Evolutionary conservation across 2,329 filamentous ascomycete species (phyloP).

Genomic region (Neonectria hederae): DNA sequence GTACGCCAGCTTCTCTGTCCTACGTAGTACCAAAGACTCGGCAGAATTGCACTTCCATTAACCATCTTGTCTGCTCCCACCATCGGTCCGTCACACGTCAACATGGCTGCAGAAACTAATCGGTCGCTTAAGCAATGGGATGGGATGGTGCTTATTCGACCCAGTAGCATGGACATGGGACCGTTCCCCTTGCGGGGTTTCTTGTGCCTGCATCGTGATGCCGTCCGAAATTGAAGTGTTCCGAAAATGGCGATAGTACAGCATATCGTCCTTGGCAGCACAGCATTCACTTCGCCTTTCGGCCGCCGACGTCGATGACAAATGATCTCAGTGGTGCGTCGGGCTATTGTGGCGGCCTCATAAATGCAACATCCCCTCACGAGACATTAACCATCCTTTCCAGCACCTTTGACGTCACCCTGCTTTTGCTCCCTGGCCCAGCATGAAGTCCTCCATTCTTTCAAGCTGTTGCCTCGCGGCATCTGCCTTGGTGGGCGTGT

Average conservation of each 20-base stretch:
- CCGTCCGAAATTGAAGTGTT: background rate
- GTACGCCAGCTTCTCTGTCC: too few relatives aligned
- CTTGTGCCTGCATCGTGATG: background rate
- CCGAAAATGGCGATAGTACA: background rate
- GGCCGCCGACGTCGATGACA: background rate
- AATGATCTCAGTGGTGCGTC: background rate
- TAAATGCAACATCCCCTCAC: slow-evolving; percentile 3
- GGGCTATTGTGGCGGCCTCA: background rate
- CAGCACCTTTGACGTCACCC: background rate
- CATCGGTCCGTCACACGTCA: background rate
- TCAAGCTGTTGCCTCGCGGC: background rate
- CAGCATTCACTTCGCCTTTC: background rate
- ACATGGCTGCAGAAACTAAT: background rate
- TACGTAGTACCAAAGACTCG: too few relatives aligned
- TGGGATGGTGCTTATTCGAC: background rate
- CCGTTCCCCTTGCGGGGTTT: background rate
- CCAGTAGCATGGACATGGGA: background rate
- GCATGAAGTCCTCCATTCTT: slow-evolving; percentile 10
- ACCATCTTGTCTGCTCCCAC: background rate
- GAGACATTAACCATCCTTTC: background rate
- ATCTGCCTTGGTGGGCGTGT: background rate
- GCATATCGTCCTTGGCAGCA: background rate
- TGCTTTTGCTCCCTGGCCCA: background rate
- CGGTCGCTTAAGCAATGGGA: background rate
- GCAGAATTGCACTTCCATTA: too few relatives aligned